Conservation (phyloP, 139 green algal species). For the Tetradesmus lagerheimii region DNA sequence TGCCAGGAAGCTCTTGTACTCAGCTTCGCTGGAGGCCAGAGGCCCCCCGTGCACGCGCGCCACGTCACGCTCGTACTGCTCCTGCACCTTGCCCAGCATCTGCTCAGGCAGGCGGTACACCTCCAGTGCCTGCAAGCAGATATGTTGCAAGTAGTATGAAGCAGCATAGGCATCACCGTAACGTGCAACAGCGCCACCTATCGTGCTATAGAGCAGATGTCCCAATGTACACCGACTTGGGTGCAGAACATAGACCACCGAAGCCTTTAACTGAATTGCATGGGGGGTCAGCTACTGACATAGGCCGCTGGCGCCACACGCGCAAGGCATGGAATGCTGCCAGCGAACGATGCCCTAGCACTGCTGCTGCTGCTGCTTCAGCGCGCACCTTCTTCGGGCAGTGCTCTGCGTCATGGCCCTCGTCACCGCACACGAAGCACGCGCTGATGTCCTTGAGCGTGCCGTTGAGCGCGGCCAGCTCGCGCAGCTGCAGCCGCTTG, state of each 20-base stretch:
- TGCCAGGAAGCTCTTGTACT: constrained; percentile 95
- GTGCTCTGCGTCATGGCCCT: constrained; percentile 57
- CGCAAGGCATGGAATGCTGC: too few relatives aligned
- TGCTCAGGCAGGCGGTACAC: constrained; percentile 72
- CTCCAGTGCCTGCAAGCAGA: constrained; percentile 13
- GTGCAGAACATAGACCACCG: too few relatives aligned
- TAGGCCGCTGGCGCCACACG: too few relatives aligned
- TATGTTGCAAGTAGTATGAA: not conserved
- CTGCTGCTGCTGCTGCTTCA: constrained; percentile 11
- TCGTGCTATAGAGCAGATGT: too few relatives aligned
- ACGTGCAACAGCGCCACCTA: not conserved
- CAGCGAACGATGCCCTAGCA: too few relatives aligned
- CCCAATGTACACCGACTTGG: too few relatives aligned
- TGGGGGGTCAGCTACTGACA: too few relatives aligned
- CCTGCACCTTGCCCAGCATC: constrained; percentile 80
- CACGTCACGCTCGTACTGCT: constrained; percentile 85
- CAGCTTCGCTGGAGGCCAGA: constrained; percentile 77
- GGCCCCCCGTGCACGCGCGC: constrained; percentile 64
- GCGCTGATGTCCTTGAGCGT: constrained; percentile 76
- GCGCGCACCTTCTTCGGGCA: constrained; percentile 66
- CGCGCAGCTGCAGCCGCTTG: constrained; percentile 94
- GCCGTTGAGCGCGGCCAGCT: constrained; percentile 96
- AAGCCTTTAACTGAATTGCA: too few relatives aligned
- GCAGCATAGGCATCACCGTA: not conserved
- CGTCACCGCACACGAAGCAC: constrained; percentile 70